Conservation (phyloP, 139 green algal genomes). For the Haematococcus lacustris region DNA sequence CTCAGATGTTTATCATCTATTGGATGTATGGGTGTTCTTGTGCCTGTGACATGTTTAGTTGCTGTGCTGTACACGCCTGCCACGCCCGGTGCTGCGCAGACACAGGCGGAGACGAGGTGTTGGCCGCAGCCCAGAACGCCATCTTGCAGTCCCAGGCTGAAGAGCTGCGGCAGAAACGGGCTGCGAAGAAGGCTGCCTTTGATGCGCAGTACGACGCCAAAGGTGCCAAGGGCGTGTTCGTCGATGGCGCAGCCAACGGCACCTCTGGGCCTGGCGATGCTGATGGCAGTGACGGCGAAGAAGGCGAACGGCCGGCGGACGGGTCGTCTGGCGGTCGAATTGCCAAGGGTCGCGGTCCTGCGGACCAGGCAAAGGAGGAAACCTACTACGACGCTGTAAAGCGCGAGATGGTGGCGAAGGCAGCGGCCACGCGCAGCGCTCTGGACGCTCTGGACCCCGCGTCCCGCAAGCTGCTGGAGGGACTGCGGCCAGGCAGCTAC, state of each 20-base stretch:
- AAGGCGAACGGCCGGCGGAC: too few species aligned
- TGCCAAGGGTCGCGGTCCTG: too few species aligned
- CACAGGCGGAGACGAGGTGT: conserved; percentile 43
- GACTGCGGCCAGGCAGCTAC: conserved; percentile 77
- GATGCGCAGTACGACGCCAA: neutral
- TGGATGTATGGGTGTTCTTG: too few species aligned
- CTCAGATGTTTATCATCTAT: too few species aligned
- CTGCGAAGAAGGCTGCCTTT: conserved; percentile 78
- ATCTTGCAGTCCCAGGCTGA: conserved; percentile 52
- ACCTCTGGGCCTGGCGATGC: too few species aligned
- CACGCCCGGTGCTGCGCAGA: too few species aligned
- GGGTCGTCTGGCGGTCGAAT: too few species aligned
- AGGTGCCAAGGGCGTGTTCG: conserved; percentile 1
- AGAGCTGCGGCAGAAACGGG: conserved; percentile 45
- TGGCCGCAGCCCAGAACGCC: conserved; percentile 50
- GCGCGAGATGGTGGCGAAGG: conserved; percentile 65
- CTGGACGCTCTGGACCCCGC: conserved; percentile 69
- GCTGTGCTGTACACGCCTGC: too few species aligned
- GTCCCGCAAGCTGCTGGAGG: conserved; percentile 77
- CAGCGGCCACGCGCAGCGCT: conserved; percentile 43
- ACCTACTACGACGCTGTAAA: conserved; percentile 46
- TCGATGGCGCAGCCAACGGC: too few species aligned
- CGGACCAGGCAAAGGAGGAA: neutral
- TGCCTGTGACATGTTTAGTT: too few species aligned
- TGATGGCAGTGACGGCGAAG: neutral